Conservation (phyloP, 2,329 filamentous ascomycete genomes). For the Talaromyces sp. region DNA sequence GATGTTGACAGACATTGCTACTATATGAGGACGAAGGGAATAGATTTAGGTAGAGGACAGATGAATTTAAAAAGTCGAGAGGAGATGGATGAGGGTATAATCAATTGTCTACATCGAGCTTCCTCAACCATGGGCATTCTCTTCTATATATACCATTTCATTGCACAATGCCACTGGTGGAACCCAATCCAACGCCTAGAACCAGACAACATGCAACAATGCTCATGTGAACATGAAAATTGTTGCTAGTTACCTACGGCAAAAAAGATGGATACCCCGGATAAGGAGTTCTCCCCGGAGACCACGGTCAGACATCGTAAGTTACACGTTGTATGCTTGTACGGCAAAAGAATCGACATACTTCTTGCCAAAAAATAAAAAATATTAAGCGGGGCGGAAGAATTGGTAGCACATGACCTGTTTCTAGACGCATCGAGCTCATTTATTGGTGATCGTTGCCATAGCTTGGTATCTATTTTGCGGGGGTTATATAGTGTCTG, state of each 20-base stretch:
- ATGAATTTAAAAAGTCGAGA: neutral
- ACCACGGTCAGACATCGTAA: neutral
- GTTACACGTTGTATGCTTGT: neutral
- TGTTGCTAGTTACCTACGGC: neutral
- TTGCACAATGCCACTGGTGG: neutral
- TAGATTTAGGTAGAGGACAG: neutral
- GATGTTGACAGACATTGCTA: conserved; percentile 17
- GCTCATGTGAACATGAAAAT: conserved; percentile 15
- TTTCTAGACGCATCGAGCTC: conserved; percentile 13
- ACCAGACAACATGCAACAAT: neutral
- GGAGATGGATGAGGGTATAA: neutral
- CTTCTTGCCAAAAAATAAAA: neutral
- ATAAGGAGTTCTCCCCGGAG: conserved; percentile 5
- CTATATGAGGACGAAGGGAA: neutral
- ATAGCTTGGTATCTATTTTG: neutral
- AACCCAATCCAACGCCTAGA: neutral
- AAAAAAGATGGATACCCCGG: conserved; percentile 10
- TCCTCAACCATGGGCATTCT: neutral
- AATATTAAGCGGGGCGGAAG: neutral
- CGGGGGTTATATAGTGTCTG: too few species aligned
- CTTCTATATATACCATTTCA: conserved; percentile 9
- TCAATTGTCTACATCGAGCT: neutral
- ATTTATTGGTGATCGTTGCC: neutral
- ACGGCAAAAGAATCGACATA: conserved; percentile 3
- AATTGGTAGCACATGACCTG: conserved; percentile 13